Base-by-base conservation (phyloP, 116 monocot genomes). In the Thalassia testudinum region DNA sequence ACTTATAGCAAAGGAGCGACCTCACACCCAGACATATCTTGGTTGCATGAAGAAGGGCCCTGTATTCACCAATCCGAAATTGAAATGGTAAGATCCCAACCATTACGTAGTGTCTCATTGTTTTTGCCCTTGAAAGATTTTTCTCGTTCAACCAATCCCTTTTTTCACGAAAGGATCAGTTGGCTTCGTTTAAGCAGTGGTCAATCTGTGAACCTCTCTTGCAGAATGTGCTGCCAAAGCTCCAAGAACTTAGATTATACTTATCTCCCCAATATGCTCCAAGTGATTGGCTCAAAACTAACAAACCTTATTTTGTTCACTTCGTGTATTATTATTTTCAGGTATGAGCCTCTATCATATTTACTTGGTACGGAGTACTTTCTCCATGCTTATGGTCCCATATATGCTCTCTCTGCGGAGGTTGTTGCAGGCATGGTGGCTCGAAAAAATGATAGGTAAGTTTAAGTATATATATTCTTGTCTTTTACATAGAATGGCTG, bases 31-130 rank as follows among this genome's bases (percentile, higher is more conserved):
- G 38, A 86, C 82, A 28, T 89, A 97, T 59, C 63, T 97, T 54
- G 97, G 97, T 30, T 97, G 85, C 77, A 85, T 97, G 97, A 97
- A 97, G 74, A 97, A 97, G 62, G 97, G 97, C 12, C 85, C 82
- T 52, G 85, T 97, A 11, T 77, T 97, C 62, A 97, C 79, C 27
- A 72, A 97, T 50, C 85, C 90, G 5, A 82, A 79, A 20, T 61
- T 85, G 1, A 97, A 97, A 68, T 89, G 97, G 97, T 89, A 43
- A 61, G 75, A 70, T 27, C 6, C 16, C 29, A 16, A 16, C 6
- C 28, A 14, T 50, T 34, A 5, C 30, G 3, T 34, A 5, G 10
- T 34, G 30, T 10, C 30, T 5, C 6, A 34, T 34, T 34, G 30
- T 34, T n/a, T n/a, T n/a, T n/a, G n/a, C n/a, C n/a, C n/a, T n/a